Conservation (phyloP, 345 rosid species). For the Populus davidiana region DNA sequence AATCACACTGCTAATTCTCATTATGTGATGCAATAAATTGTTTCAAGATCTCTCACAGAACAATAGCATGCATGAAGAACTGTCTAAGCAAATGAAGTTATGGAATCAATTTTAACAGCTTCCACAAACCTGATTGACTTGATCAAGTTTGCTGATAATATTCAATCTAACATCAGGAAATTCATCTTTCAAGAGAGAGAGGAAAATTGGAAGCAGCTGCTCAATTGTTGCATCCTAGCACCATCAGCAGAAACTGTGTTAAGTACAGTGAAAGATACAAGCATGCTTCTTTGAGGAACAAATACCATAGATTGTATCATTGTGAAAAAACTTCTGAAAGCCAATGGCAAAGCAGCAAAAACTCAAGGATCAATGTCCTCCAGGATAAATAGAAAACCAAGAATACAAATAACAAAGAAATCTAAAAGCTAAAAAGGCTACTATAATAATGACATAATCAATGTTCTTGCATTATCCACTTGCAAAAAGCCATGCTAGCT, state of each 20-base stretch:
- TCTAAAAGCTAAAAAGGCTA: background rate
- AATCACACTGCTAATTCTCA: background rate
- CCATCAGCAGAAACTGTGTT: conserved; percentile 13
- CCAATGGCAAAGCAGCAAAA: background rate
- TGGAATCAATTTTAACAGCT: background rate
- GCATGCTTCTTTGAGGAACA: background rate
- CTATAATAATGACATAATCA: background rate
- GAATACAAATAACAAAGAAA: background rate
- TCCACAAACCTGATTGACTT: conserved; percentile 85
- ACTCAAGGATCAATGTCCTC: background rate
- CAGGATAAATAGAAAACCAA: background rate
- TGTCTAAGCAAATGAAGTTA: background rate
- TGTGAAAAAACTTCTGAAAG: background rate
- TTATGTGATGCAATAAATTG: background rate
- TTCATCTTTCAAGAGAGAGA: conserved; percentile 91
- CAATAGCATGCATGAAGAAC: background rate
- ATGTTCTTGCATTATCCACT: background rate
- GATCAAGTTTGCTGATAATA: conserved; percentile 96
- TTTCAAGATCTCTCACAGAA: background rate
- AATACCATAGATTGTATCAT: background rate
- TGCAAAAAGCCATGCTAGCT: background rate
- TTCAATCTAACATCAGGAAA: conserved; percentile 96
- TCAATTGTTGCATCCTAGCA: conserved; percentile 86
- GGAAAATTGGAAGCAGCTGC: conserved; percentile 97
- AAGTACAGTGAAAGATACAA: background rate